Evolutionary conservation across 768 basidiomycete species (phyloP), one percentile per base, ranked within the genome.

Genomic region (Amanita phalloides): DNA sequence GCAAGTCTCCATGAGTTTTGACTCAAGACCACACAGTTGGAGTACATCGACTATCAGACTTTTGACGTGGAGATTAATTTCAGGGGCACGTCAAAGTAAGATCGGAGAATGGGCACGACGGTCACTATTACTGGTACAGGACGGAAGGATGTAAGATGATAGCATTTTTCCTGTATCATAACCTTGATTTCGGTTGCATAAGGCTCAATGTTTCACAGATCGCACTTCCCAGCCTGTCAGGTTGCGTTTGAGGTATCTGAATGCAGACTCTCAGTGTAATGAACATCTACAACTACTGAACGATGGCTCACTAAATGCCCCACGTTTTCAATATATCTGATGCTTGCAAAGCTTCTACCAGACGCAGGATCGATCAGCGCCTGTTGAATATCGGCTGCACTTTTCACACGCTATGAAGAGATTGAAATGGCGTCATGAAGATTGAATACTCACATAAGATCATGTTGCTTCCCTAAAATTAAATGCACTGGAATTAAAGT

Each of bases 51-150:
- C 77, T 2, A 64, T 65, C 33, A 68, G 82, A 53, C 45, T 86
- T 55, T 60, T 88, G 35, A 49, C 81, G 6, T 84, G 81, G 81
- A 71, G 78, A 55, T 64, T 72, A 0, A 53, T 77, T 8, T 66
- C 62, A 2, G 77, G 77, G 8, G 23, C 51, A 3, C 60, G 58
- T 5, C 66, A 69, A 20, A 62, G 58, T 3, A 66, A 63, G 45
- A 53, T 72, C 1, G 75, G 75, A 4, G 79, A 83, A 55, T 86
- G 82, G 82, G 76, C 70, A n/a, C 67, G 82, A 26, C 59, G n/a
- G 45, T 57, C 63, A 54, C 64, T 63, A 6, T 53, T 68, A 11
- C 48, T 51, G 14, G 14, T 23, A 45, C 45, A 44, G 20, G 36
- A 20, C 10, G 10, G 23, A 21, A 17, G 26, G 14, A 11, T n/a